Evolutionary conservation across 257 asterid species (phyloP), one percentile per base, ranked within the genome.

Genomic region (Orobanche coerulescens): DNA sequence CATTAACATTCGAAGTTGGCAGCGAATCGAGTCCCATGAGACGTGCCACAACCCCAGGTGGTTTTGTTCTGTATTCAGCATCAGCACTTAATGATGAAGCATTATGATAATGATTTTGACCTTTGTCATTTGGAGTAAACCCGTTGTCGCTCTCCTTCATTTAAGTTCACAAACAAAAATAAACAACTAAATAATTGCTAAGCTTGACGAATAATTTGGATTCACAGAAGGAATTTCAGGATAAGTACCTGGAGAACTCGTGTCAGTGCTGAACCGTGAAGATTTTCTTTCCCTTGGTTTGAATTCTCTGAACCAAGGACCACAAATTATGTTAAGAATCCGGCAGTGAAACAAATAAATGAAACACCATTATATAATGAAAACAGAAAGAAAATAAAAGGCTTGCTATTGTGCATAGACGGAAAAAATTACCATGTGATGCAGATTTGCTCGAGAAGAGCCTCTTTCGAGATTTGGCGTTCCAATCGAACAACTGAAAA

Each of bases 21-120:
- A 93, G 73, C 6, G 95, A 81, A 73, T 86, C 99, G 61, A 93
- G 75, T 62, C 99, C 99, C 99, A 93, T 93, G 25, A 93, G 95
- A 62, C 99, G 95, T 39, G 99, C 99, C 54, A 93, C 97, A 51
- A 89, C 99, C 59, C 97, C 94, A 49, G 99, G 96, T 48, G 94
- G 82, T 73, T 76, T 84, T 55, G 80, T 71, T 57, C 77, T 87
- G 67, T 67, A 71, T 47, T 76, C 81, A 34, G 77, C 78, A 73
- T 89, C 95, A 36, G 79, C 82, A 62, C 69, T 79, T 55, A 73
- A 76, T 39, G 94, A 80, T 34, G 91, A 75, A 77, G 81, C 85
- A 59, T 76, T 63, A 31, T 71, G 77, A 68, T 81, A 81, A 53
- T 79, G 86, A 40, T 23, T 67, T 14, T 71, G 71, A 64, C 75